Evolutionary conservation across 257 asterid genomes (phyloP), one percentile per base, ranked within the genome.

Genomic region (Coffea eugenioides): DNA sequence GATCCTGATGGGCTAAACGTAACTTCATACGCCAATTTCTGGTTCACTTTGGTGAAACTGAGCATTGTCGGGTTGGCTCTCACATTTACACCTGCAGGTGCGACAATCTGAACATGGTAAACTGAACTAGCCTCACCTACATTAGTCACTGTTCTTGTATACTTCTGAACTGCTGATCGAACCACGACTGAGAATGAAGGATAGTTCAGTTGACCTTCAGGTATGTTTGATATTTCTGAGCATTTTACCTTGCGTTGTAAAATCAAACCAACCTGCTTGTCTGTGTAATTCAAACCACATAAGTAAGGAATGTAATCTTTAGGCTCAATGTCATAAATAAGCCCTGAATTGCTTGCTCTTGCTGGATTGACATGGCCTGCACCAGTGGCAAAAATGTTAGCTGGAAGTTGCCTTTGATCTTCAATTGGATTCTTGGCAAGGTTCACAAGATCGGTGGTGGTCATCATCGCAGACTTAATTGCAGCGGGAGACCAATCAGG

Each of bases 71-170:
- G 77, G 23, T 25, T 62, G 68, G 70, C n/a, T 6, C 56, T 41
- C 36, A 79, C 61, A 51, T 23, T 34, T 41, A 79, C 56, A 5
- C 43, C 76, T 43, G 70, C 36, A 0, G 82, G 82, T 1, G 49
- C 56, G 57, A 10, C 69, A 79, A 79, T 41, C 10, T 56, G n/a
- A 41, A n/a, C 77, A 15, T 31, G 34, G 71, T 79, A 79, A 51
- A 59, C 76, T 7, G 77, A 54, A 6, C 6, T 62, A 3, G 77
- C 82, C 12, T 61, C 71, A 20, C 82, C 82, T 16, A 79, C 82
- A 25, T 79, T 79, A 0, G 82, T 79, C 39, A 79, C 82, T 59
- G 57, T 79, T 71, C 82, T 70, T 8, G 82, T 54, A 43, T 79
- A 69, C 61, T 31, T 69, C 69, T 25, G n/a, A 49, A 25, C 36